These are phyloP conservation scores for Rubia balearica DNA, from an alignment of 305 asterid genomes.

Conservation along the genomic window DNA sequence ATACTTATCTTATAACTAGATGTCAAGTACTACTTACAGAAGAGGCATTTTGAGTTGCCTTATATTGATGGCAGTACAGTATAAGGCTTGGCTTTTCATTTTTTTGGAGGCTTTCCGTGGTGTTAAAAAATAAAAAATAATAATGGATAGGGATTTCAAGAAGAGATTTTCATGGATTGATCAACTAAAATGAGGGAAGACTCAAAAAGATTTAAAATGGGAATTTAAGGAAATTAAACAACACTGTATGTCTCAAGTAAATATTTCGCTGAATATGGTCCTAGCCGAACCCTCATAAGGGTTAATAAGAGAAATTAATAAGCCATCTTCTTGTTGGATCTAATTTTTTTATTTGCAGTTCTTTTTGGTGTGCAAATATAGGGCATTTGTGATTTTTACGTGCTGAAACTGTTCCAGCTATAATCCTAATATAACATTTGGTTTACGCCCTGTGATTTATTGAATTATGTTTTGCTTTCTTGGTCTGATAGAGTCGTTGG, in stretches of 20 bases:
- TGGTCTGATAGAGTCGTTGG: background rate
- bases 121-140: background rate
- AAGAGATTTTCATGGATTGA: background rate
- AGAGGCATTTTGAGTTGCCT: background rate
- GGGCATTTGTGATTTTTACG: background rate
- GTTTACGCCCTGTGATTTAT: background rate
- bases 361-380: too few species aligned
- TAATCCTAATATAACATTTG: background rate
- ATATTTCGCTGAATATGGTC: background rate
- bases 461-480: background rate
- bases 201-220: background rate
- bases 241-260: background rate
- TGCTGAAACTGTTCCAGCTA: background rate
- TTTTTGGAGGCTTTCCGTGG: background rate
- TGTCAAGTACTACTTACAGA: background rate
- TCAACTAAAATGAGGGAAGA: background rate
- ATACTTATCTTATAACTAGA: background rate
- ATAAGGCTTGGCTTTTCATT: background rate
- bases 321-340: background rate
- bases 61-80: background rate
- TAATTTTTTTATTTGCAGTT: background rate
- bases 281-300: background rate
- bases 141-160: conserved; percentile 2
- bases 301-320: background rate
- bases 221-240: background rate